phyloP scores from a whole-genome alignment of 768 basidiomycete species.

The Galerina marginata region DNA sequence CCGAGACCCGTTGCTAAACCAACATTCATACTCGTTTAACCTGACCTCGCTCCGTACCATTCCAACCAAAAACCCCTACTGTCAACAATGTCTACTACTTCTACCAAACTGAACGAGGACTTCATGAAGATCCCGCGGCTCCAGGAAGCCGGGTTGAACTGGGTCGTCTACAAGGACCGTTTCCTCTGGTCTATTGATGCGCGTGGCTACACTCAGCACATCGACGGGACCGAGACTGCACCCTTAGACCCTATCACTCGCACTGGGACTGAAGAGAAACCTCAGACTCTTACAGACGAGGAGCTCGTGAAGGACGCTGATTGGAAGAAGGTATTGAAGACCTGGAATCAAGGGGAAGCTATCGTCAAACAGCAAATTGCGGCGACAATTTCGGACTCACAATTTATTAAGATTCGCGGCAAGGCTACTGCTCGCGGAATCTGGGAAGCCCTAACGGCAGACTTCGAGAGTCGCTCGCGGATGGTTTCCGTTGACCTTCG shows the following conservation, averaged over 20 bases:
- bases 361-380: slow-evolving; percentile 23
- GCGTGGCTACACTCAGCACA: slow-evolving; percentile 8
- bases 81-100: slow-evolving; percentile 6
- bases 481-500: slow-evolving; percentile 21
- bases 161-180: slow-evolving; percentile 19
- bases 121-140: slow-evolving; percentile 16
- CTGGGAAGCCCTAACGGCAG: slow-evolving; percentile 10
- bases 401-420: slow-evolving; percentile 18
- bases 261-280: neutral
- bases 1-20: slow-evolving; percentile 7
- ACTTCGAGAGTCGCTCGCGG: slow-evolving; percentile 16
- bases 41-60: neutral
- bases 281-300: neutral
- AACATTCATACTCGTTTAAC: neutral
- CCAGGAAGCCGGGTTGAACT: slow-evolving; percentile 9
- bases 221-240: slow-evolving; percentile 10
- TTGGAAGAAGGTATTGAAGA: slow-evolving; percentile 27
- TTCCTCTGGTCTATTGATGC: slow-evolving; percentile 15
- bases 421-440: slow-evolving; percentile 18
- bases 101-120: slow-evolving; percentile 14
- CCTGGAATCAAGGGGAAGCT: slow-evolving; percentile 19
- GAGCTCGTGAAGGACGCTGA: neutral
- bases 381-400: slow-evolving; percentile 21
- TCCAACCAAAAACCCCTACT: too few relatives aligned
- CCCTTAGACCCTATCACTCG: slow-evolving; percentile 8